phyloP scores from a whole-genome alignment of 2,329 filamentous ascomycete genomes.

The Venturia pyrina region DNA sequence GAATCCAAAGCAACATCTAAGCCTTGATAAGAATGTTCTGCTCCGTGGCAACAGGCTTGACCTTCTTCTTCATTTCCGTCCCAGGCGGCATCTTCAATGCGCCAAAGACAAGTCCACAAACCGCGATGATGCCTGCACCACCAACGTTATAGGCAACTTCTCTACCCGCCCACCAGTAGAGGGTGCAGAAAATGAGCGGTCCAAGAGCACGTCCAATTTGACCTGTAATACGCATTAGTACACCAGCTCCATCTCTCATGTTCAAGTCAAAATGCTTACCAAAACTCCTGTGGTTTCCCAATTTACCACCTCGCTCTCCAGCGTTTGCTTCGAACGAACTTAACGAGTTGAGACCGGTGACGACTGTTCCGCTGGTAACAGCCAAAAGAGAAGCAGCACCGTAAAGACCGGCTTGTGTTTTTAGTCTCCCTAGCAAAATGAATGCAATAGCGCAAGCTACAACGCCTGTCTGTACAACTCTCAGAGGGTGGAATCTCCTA shows the following conservation, averaged over 20 bases:
- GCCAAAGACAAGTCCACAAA: conserved; percentile 60
- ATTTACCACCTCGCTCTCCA: conserved; percentile 71
- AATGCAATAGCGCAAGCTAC: conserved; percentile 70
- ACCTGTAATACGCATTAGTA: conserved; percentile 39
- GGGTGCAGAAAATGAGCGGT: conserved; percentile 79
- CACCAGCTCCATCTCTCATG: neutral
- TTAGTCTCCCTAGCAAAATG: conserved; percentile 61
- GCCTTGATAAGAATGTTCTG: neutral
- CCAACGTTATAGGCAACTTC: conserved; percentile 77
- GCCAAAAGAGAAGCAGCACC: conserved; percentile 74
- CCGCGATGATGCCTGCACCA: conserved; percentile 66
- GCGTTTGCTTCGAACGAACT: conserved; percentile 80
- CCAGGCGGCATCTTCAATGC: conserved; percentile 44
- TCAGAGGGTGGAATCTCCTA: conserved; percentile 68
- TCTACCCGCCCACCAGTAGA: conserved; percentile 97
- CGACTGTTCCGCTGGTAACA: conserved; percentile 85
- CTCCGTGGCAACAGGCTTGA: neutral
- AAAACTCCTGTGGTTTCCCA: conserved; percentile 70
- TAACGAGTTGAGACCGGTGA: conserved; percentile 84
- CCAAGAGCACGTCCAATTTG: conserved; percentile 82
- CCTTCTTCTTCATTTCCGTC: conserved; percentile 8
- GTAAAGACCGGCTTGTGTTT: conserved; percentile 63
- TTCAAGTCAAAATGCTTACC: conserved; percentile 22
- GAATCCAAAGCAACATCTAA: neutral
- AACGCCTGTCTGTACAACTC: conserved; percentile 71